Evolutionary conservation across 108 stramenopile species (phyloP), one percentile per base, ranked within the genome.

Genomic region (Cyclotella distinguenda): DNA sequence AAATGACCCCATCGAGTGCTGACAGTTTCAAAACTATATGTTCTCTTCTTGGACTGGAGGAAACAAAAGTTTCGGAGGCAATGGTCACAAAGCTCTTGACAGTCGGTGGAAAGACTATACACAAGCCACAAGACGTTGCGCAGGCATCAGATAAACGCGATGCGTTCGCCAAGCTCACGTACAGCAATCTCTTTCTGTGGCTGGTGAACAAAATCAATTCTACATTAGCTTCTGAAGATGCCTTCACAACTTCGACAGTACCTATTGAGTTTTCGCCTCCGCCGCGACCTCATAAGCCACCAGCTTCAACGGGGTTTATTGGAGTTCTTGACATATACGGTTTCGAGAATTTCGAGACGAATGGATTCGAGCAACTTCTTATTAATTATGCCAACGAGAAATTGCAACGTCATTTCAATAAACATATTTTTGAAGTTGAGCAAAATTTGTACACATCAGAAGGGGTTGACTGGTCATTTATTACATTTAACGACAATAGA

Each of bases 271-370:
- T 86, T 19, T 66, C 63, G 31, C 66, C 77, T 15, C 30, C 63
- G 60, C 59, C 70, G 54, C 22, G 43, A 48, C 23, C 49, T 56
- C 33, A 64, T 59, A 72, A 80, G 70, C 57, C 45, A 42, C 27
- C 46, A 10, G 60, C 42, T 32, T 57, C 55, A n/a, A 67, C 59
- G 6, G 77, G 64, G 22, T 68, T 86, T 66, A 99, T 97, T 70
- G 97, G 97, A 15, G 91, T 97, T 25, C 80, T 98, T 50, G 97
- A 98, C 84, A 98, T 98, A 51, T 98, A 95, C 81, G 97, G 97
- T 7, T 98, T 98, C 68, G 97, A 98, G 84, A 86, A 82, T 50
- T 97, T 97, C 74, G 94, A 95, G 40, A 67, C 60, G 38, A 97
- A 97, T 82, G 90, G 91, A 23, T 96, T 93, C 79, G 97, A 98